Conservation (phyloP, 768 basidiomycete genomes). For the Pulveroboletus frians region DNA sequence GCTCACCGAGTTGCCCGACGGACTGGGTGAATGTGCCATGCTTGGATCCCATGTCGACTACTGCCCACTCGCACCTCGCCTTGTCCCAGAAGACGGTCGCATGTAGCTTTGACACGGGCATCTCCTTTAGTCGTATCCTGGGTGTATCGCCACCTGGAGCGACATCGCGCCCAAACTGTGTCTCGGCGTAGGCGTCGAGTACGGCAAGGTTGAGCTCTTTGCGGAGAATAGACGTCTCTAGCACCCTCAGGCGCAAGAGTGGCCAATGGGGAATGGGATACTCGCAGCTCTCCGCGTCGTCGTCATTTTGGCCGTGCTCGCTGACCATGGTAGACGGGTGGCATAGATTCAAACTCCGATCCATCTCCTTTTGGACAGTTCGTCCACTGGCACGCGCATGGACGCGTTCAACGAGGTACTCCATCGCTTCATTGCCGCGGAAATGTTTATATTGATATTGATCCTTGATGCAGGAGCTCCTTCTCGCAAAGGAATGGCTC, state of each 20-base stretch:
- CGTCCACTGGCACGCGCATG: constrained; percentile 32
- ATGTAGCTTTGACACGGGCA: constrained; percentile 79
- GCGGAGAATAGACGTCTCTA: constrained; percentile 43
- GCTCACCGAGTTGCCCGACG: constrained; percentile 22
- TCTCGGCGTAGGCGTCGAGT: constrained; percentile 57
- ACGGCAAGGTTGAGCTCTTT: constrained; percentile 49
- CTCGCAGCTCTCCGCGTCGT: constrained; percentile 48
- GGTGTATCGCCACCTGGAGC: constrained; percentile 49
- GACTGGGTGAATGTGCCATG: constrained; percentile 70
- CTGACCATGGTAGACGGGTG: constrained; percentile 9
- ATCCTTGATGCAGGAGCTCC: constrained; percentile 40
- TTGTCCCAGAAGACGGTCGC: constrained; percentile 71
- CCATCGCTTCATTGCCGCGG: not conserved
- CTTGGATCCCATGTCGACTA: constrained; percentile 82
- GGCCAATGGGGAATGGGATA: constrained; percentile 31
- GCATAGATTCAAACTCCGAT: constrained; percentile 24
- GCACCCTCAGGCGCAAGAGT: constrained; percentile 37
- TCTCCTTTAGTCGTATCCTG: constrained; percentile 72
- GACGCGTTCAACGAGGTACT: constrained; percentile 45
- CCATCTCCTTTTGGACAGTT: not conserved
- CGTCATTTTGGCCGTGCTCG: constrained; percentile 3
- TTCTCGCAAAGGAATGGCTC: constrained; percentile 70
- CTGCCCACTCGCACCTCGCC: constrained; percentile 53
- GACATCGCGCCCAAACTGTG: constrained; percentile 71
- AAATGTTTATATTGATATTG: not conserved